phyloP scores from a whole-genome alignment of 2,329 filamentous ascomycete species.

The Fusarium foetens region DNA sequence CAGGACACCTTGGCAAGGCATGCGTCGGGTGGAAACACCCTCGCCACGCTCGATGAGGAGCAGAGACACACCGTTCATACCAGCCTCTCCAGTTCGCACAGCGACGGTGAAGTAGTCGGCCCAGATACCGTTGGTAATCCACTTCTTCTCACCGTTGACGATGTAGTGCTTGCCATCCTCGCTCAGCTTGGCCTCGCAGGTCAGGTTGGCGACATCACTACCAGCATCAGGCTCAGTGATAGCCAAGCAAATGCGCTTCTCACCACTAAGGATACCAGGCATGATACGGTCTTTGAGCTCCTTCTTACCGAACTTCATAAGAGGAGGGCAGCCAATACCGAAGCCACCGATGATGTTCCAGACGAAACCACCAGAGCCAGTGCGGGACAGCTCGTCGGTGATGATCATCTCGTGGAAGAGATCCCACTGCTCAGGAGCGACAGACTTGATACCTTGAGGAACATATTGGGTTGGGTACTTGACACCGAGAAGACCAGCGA shows the following conservation, averaged over 20 bases:
- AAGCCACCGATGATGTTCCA: slow-evolving; percentile 99
- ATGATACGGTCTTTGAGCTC: slow-evolving; percentile 85
- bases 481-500: slow-evolving; percentile 89
- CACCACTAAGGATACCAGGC: slow-evolving; percentile 86
- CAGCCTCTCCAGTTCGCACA: slow-evolving; percentile 85
- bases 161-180: slow-evolving; percentile 99
- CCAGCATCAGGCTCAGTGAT: slow-evolving; percentile 98
- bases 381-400: slow-evolving; percentile 91
- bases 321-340: slow-evolving; percentile 90
- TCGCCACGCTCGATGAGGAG: slow-evolving; percentile 91
- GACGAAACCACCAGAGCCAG: slow-evolving; percentile 90
- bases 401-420: slow-evolving; percentile 97
- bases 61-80: slow-evolving; percentile 93
- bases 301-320: slow-evolving; percentile 92
- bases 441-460: slow-evolving; percentile 75
- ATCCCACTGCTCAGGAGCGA: slow-evolving; percentile 92
- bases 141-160: slow-evolving; percentile 99
- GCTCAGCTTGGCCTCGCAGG: slow-evolving; percentile 92
- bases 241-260: slow-evolving; percentile 97
- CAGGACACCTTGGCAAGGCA: slow-evolving; percentile 99
- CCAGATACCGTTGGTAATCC: slow-evolving; percentile 99
- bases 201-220: slow-evolving; percentile 93
- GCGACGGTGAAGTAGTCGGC: slow-evolving; percentile 97
- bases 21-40: slow-evolving; percentile 90
- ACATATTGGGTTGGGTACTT: slow-evolving; percentile 83